Evolutionary conservation across 192 early-diverging fungal genomes (phyloP).

Genomic region (Blastocladiella britannica): DNA sequence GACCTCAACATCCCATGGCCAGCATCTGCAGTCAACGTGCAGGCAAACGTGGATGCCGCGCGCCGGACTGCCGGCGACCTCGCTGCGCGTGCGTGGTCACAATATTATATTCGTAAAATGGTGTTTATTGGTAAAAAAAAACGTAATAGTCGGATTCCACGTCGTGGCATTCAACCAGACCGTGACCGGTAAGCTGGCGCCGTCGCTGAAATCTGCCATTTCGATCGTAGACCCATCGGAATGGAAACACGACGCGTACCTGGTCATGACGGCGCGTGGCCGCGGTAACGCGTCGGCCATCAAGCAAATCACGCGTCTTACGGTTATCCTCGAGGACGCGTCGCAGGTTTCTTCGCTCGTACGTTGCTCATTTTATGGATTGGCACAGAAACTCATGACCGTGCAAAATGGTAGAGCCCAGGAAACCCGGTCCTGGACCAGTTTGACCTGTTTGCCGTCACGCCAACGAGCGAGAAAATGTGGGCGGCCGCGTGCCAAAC

Average conservation of each 20-base stretch:
- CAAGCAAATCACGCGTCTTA: constrained; percentile 32
- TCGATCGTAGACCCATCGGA: neutral
- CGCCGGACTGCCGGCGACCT: constrained; percentile 21
- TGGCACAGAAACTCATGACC: neutral
- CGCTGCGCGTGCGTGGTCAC: constrained; percentile 15
- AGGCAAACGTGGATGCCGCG: constrained; percentile 16
- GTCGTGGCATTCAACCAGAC: constrained; percentile 31
- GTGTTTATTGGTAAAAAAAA: neutral
- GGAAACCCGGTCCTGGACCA: constrained; percentile 10
- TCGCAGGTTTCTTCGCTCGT: constrained; percentile 32
- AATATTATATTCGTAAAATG: neutral
- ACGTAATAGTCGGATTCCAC: constrained; percentile 28
- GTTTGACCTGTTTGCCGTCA: constrained; percentile 53
- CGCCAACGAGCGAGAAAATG: constrained; percentile 45
- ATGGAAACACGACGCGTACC: neutral
- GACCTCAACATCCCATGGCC: constrained; percentile 33
- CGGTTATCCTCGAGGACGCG: constrained; percentile 32
- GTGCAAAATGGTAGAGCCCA: neutral
- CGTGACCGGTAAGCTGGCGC: constrained; percentile 19
- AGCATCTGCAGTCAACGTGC: constrained; percentile 5
- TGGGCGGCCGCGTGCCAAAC: constrained; percentile 45
- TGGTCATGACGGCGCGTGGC: constrained; percentile 1
- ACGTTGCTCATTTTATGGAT: constrained; percentile 6
- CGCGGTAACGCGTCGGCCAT: constrained; percentile 10
- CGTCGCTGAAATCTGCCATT: constrained; percentile 9